Evolutionary conservation across 495 filamentous ascomycete genomes (phyloP).

Genomic region (Aspergillus saccharolyticus): DNA sequence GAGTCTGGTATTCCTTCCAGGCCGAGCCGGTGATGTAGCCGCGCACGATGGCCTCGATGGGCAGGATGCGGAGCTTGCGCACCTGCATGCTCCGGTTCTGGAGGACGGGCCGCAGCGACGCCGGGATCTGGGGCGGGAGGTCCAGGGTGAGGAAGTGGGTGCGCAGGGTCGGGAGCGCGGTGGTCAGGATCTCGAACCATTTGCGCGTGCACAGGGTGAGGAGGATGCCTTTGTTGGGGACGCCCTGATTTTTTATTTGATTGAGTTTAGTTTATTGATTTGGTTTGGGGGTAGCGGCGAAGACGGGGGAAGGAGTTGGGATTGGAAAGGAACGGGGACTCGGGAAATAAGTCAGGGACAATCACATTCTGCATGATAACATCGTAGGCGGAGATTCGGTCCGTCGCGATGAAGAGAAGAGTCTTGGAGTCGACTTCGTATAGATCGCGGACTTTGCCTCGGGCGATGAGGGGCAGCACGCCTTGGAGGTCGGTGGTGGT

Average conservation of each 20-base stretch:
- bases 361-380: constrained; percentile 78
- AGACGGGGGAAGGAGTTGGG: not conserved
- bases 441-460: constrained; percentile 79
- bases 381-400: constrained; percentile 94
- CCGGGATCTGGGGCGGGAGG: constrained; percentile 53
- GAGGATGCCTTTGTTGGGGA: constrained; percentile 77
- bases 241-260: constrained; percentile 48
- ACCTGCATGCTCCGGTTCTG: constrained; percentile 78
- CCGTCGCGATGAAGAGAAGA: constrained; percentile 82
- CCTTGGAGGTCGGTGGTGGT: constrained; percentile 50
- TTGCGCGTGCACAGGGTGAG: constrained; percentile 78
- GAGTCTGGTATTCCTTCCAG: constrained; percentile 73
- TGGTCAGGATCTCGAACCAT: constrained; percentile 75
- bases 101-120: constrained; percentile 47
- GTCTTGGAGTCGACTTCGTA: constrained; percentile 70
- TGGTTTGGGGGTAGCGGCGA: constrained; percentile 1
- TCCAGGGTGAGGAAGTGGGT: constrained; percentile 72
- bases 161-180: constrained; percentile 59
- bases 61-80: constrained; percentile 69
- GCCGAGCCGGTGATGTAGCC: constrained; percentile 93
- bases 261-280: not conserved
- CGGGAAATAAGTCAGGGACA: no score
- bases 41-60: constrained; percentile 87
- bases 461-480: constrained; percentile 51
- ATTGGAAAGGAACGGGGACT: no score